Evolutionary conservation across 768 basidiomycete species (phyloP), one percentile per base, ranked within the genome.

Genomic region (Boletus barrowsii): DNA sequence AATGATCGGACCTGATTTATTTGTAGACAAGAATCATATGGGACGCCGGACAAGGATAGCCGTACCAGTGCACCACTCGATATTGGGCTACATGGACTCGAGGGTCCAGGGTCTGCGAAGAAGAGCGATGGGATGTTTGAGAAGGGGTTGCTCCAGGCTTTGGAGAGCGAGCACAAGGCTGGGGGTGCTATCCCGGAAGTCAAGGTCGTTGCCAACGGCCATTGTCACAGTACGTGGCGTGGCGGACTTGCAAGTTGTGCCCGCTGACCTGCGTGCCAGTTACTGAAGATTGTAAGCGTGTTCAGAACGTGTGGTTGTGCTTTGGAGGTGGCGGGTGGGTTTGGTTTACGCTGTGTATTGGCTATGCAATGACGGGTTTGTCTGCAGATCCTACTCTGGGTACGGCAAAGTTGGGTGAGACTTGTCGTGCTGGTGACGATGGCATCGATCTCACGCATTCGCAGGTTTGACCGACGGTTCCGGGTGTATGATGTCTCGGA

Each of bases 151-250:
- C 70, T 93, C 57, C 76, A 77, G 58, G 86, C 88, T 14, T 69
- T 79, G 52, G 91, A 95, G 72, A 87, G 81, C 58, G 84, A 84
- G 39, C 84, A 87, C 53, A 73, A 75, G 11, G 74, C 75, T 13
- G 75, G 72, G 1, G 73, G 75, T 10, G 71, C 67, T 47, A 70
- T 76, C 30, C 79, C 75, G 0, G 94, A 95, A 63, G 88, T 95
- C 42, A 96, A 96, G 70, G 89, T 90, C 3, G 78, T 96, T 15
- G 87, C 83, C 20, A 93, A 98, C 69, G 96, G 95, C 0, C 96
- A 98, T 66, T 87, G 83, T 65, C 96, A 98, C 71, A 68, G 90
- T 89, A 68, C 55, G 82, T 72, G 18, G 30, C 22, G 11, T 32
- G 9, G 35, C 33, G 22, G 17, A 35, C 8, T 22, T 7, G 0